Conservation (phyloP, 2,329 filamentous ascomycete species). For the Trichoderma citrinoviride region DNA sequence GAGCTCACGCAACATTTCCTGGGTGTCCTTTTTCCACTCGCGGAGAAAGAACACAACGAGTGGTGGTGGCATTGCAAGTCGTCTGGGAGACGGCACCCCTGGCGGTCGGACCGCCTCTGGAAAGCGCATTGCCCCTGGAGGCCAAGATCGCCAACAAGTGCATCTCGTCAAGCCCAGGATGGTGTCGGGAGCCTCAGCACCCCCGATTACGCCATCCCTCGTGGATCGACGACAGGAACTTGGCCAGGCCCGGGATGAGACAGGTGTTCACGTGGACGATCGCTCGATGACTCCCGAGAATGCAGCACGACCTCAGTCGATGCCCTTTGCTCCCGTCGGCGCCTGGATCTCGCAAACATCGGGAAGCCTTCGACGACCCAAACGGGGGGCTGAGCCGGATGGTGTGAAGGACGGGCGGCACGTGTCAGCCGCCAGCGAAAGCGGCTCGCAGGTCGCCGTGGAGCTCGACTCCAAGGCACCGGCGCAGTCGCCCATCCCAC, state of each 20-base stretch:
- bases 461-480: constrained; percentile 27
- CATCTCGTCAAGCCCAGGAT: constrained; percentile 40
- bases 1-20: constrained; percentile 31
- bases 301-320: constrained; percentile 55
- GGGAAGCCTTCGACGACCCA: constrained; percentile 56
- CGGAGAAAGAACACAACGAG: constrained; percentile 32
- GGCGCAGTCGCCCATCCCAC: constrained; percentile 27
- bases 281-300: constrained; percentile 34
- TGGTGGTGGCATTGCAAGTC: constrained; percentile 26
- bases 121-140: constrained; percentile 32
- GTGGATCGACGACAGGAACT: constrained; percentile 29
- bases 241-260: background rate
- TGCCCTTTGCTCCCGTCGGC: constrained; percentile 57
- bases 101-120: constrained; percentile 26
- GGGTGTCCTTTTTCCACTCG: constrained; percentile 59
- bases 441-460: constrained; percentile 33
- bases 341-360: constrained; percentile 55
- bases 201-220: constrained; percentile 27
- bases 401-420: constrained; percentile 48
- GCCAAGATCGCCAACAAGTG: constrained; percentile 28
- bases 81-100: constrained; percentile 31
- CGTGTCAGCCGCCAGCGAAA: constrained; percentile 50
- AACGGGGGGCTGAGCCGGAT: constrained; percentile 46
- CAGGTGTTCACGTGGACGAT: background rate
- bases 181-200: constrained; percentile 32